Base-by-base conservation (phyloP, 2,329 filamentous ascomycete genomes). In the Penicillium crustosum region DNA sequence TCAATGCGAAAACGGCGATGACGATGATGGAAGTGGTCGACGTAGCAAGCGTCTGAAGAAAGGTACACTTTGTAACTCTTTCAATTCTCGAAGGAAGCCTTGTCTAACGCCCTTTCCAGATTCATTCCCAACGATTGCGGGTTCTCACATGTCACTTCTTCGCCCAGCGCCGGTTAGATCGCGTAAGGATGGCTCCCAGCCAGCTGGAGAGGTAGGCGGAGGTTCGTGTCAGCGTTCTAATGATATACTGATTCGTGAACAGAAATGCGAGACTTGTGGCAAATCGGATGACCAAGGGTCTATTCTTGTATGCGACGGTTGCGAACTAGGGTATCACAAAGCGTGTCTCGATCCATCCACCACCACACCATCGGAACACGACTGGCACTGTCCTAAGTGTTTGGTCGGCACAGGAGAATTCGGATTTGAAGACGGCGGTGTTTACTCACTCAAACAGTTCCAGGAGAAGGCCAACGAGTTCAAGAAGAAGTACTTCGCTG, bases 351-450 rank as follows among this genome's bases (percentile, higher is more conserved):
- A 99, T 63, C 93, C 93, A 35, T 91, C 90, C 2, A 78, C 96
- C 43, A 89, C 88, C 66, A 79, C 83, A 9, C 86, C 89, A 62
- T 91, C 92, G 0, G 89, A 94, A 25, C 83, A 87, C 53, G 94
- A 97, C 70, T 99, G 94, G 94, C 93, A 97, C 72, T 99, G 94
- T 66, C 89, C 94, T 0, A 86, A 92, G 69, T 99, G 94, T 72
- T 84, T 99, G 27, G 94, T 99, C 25, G 94, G 94, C 47, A 96
- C 96, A 56, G 93, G 93, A 39, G 92, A 97, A 64, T 99, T 96
- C 68, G 94, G 94, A 0, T 99, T 99, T 61, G 93, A 97, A 71
- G 94, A 99, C 74, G 94, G 94, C 25, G 93, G 93, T 4, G 84
- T 97, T 23, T 99, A 99, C 75, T 99, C 94, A 0, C 81, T 99